A percentile compares a stretch with the other conserved stretches of the same genome.
Evolutionary conservation across 106 monocot genomes (phyloP).

Genomic region (Dactylorhiza incarnata): DNA sequence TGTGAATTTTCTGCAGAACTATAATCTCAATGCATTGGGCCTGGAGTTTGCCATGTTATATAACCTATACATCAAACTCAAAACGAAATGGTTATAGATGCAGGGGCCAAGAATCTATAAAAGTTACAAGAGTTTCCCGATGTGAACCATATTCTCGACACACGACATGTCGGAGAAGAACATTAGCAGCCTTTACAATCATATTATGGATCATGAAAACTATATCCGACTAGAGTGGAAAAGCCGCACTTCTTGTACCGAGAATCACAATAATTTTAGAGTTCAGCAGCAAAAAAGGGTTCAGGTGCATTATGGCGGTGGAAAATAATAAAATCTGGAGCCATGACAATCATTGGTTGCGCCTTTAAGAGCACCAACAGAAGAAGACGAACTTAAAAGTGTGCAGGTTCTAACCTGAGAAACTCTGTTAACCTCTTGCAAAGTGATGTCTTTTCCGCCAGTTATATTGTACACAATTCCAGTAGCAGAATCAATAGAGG

Average conservation of each 20-base stretch:
- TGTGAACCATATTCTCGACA: neutral
- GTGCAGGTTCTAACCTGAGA: slow-evolving; percentile 54
- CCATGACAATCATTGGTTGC: neutral
- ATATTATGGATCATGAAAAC: neutral
- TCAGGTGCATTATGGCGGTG: neutral
- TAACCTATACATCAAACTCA: too few species aligned
- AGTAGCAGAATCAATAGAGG: slow-evolving; percentile 86
- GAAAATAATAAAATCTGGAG: neutral
- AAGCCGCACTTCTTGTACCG: neutral
- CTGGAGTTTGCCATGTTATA: too few species aligned
- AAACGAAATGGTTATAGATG: too few species aligned
- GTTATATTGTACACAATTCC: slow-evolving; percentile 97
- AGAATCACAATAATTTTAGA: neutral
- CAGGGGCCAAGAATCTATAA: too few species aligned
- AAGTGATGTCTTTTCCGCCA: slow-evolving; percentile 92
- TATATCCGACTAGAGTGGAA: neutral
- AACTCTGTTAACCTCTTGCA: slow-evolving; percentile 97
- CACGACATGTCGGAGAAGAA: neutral
- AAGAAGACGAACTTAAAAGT: neutral
- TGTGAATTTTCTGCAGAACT: too few species aligned
- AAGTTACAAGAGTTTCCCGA: neutral
- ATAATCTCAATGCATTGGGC: too few species aligned
- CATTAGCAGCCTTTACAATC: neutral
- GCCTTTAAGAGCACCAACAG: neutral
- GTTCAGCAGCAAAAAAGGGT: neutral